These are phyloP conservation scores for Cymbopogon citratus DNA, from an alignment of 176 grass and related monocot species.

Conservation along the genomic window DNA sequence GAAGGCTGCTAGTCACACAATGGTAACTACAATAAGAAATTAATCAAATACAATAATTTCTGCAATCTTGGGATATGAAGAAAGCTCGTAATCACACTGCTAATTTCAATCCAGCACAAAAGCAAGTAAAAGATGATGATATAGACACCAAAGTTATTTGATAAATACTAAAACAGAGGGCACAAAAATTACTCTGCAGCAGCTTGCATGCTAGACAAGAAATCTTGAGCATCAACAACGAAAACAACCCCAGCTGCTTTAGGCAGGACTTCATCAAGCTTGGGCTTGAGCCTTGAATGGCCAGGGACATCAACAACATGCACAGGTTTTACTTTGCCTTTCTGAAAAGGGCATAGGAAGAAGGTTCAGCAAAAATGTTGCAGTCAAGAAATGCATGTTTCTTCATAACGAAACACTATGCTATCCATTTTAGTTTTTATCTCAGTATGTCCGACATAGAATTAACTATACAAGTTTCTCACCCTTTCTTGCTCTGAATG, in stretches of 20 bases:
- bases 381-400: background rate
- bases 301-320: conserved; percentile 94
- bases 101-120: conserved; percentile 7
- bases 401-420: background rate
- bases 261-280: conserved; percentile 81
- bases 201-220: conserved; percentile 74
- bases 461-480: background rate
- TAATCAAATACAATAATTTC: background rate
- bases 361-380: background rate
- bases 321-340: conserved; percentile 64
- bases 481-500: conserved; percentile 72
- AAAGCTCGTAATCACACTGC: background rate
- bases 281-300: conserved; percentile 78
- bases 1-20: background rate
- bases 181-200: conserved; percentile 70
- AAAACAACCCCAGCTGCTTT: conserved; percentile 71
- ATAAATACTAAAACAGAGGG: background rate
- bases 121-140: background rate
- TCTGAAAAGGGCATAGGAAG: conserved; percentile 33
- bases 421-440: background rate
- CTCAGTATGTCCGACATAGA: background rate
- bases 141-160: background rate
- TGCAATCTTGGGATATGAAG: background rate
- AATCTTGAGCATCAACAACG: conserved; percentile 83
- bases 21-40: background rate